Conservation (phyloP, 805 yeast species). For the Wickerhamiella kurtzmanii region DNA sequence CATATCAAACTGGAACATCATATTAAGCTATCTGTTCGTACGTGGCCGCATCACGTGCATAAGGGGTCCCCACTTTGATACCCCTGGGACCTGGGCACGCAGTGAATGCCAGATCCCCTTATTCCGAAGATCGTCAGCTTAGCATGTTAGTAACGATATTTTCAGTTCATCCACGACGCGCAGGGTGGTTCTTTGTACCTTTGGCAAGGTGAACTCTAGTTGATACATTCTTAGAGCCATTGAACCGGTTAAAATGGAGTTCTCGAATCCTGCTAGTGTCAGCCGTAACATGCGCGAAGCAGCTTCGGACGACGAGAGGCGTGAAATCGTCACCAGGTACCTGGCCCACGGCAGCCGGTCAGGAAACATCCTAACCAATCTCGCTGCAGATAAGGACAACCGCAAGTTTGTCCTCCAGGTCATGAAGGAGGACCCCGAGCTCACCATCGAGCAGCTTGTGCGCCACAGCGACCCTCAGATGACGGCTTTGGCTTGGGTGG, state of each 20-base stretch:
- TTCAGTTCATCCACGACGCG: too few species aligned
- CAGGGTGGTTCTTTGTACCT: too few species aligned
- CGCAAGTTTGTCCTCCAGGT: slow-evolving; percentile 10
- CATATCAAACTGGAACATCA: too few species aligned
- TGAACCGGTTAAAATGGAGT: not conserved
- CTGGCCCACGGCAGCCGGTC: slow-evolving; percentile 2
- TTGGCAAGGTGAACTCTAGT: too few species aligned
- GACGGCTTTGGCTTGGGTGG: slow-evolving; percentile 15
- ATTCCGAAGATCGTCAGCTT: not conserved
- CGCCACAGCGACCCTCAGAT: slow-evolving; percentile 15
- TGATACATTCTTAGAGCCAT: too few species aligned
- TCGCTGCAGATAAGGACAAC: slow-evolving; percentile 14
- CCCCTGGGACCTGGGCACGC: too few species aligned
- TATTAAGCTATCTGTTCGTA: too few species aligned
- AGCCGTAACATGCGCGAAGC: not conserved
- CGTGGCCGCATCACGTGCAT: too few species aligned
- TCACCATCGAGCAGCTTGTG: slow-evolving; percentile 5
- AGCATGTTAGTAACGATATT: not conserved
- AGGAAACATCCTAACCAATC: slow-evolving; percentile 12
- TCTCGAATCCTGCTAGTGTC: not conserved
- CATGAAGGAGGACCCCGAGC: slow-evolving; percentile 6
- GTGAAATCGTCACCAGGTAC: not conserved
- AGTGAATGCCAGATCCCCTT: not conserved
- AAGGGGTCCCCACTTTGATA: too few species aligned
- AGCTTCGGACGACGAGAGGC: not conserved